These are phyloP conservation scores for Erysimum cheiri DNA, from an alignment of 441 rosid genomes.

Conservation along the genomic window DNA sequence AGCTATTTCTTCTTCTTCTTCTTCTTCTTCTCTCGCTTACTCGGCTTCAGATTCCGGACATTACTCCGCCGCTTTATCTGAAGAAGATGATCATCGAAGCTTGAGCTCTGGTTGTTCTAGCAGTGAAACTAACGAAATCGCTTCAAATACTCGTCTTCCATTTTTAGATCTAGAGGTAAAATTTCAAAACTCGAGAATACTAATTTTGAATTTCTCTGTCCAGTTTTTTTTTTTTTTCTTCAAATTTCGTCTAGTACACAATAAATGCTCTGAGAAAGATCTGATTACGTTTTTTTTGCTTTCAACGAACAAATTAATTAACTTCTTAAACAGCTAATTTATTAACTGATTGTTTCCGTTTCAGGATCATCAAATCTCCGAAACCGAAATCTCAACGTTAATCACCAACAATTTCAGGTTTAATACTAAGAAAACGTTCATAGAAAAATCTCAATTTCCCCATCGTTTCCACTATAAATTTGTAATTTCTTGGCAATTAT, in stretches of 20 bases:
- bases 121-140: slow-evolving; percentile 44
- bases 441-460: neutral
- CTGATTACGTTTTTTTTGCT: slow-evolving; percentile 21
- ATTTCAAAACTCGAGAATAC: slow-evolving; percentile 25
- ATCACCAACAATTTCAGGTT: slow-evolving; percentile 65
- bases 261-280: slow-evolving; percentile 32
- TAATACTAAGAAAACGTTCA: neutral
- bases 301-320: neutral
- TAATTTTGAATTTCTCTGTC: slow-evolving; percentile 5
- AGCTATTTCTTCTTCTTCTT: slow-evolving; percentile 27
- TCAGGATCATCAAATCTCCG: slow-evolving; percentile 45
- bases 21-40: slow-evolving; percentile 28
- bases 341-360: slow-evolving; percentile 17
- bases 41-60: slow-evolving; percentile 35
- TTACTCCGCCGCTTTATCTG: slow-evolving; percentile 10
- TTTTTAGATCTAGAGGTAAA: slow-evolving; percentile 65
- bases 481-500: neutral
- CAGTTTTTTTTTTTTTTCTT: neutral
- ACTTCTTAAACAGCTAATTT: neutral
- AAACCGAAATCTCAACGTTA: slow-evolving; percentile 69
- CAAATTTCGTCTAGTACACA: neutral
- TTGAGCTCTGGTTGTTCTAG: slow-evolving; percentile 47
- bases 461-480: slow-evolving; percentile 15
- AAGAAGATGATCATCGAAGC: slow-evolving; percentile 33
- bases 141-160: slow-evolving; percentile 40